Conservation (phyloP, 345 rosid genomes). For the Pseudoturritis turrita region DNA sequence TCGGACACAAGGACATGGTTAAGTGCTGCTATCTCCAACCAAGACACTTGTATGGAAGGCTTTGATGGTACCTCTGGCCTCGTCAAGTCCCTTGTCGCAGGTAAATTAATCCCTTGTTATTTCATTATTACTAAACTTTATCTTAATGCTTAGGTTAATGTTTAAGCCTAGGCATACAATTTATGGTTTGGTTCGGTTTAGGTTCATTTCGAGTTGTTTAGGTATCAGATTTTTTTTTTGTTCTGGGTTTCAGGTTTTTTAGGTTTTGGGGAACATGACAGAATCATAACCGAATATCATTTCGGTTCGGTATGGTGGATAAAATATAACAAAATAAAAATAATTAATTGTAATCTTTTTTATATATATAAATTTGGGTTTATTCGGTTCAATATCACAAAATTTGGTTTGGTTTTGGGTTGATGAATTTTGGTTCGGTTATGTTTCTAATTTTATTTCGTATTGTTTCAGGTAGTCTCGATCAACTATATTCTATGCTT, state of each 20-base stretch:
- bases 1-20: conserved; percentile 74
- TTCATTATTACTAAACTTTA: not conserved
- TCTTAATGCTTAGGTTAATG: too few relatives aligned
- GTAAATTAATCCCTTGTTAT: conserved; percentile 8
- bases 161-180: not conserved
- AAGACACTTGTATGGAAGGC: conserved; percentile 86
- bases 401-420: not conserved
- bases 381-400: not conserved
- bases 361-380: too few relatives aligned
- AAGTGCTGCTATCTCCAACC: conserved; percentile 77
- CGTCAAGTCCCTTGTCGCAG: conserved; percentile 44
- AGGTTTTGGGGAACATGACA: too few relatives aligned
- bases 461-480: conserved; percentile 37
- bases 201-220: too few relatives aligned
- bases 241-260: too few relatives aligned
- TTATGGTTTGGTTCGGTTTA: too few relatives aligned
- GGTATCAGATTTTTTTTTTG: not conserved
- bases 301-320: too few relatives aligned
- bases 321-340: too few relatives aligned
- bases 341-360: not conserved
- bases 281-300: too few relatives aligned
- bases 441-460: not conserved
- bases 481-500: conserved; percentile 58
- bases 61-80: conserved; percentile 54
- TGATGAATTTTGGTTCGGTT: not conserved